Evolutionary conservation across 2,329 filamentous ascomycete genomes (phyloP).

Genomic region (Talaromyces sp.): DNA sequence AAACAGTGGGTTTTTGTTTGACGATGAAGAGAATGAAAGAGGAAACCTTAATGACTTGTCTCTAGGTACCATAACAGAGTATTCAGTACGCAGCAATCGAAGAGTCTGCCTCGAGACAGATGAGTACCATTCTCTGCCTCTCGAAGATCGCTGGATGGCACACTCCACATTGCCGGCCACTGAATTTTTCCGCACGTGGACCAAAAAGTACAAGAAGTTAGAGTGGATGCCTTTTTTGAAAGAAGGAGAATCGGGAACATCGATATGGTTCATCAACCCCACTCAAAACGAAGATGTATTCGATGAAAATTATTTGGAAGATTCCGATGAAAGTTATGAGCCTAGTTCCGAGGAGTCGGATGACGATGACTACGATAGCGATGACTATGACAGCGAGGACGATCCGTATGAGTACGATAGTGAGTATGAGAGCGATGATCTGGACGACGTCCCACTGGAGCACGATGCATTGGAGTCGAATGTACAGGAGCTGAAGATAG

Average conservation of each 20-base stretch:
- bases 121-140: constrained; percentile 7
- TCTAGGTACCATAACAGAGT: constrained; percentile 15
- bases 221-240: constrained; percentile 12
- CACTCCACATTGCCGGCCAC: constrained; percentile 1
- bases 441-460: neutral
- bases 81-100: constrained; percentile 2
- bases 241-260: neutral
- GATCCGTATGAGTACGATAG: constrained; percentile 14
- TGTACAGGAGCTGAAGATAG: neutral
- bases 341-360: constrained; percentile 10
- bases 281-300: neutral
- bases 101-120: constrained; percentile 2
- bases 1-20: neutral
- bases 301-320: neutral
- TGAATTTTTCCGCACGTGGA: constrained; percentile 8
- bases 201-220: constrained; percentile 6
- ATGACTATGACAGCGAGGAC: neutral
- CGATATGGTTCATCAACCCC: constrained; percentile 1
- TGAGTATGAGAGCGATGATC: constrained; percentile 15
- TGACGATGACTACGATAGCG: constrained; percentile 10
- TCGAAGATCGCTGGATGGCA: constrained; percentile 16
- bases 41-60: neutral
- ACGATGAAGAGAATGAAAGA: neutral
- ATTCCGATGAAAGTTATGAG: constrained; percentile 15
- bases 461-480: neutral